Evolutionary conservation across 1,284 basidiomycete genomes (phyloP), one percentile per base, ranked within the genome.

Genomic region (Violaceomyces palustris): DNA sequence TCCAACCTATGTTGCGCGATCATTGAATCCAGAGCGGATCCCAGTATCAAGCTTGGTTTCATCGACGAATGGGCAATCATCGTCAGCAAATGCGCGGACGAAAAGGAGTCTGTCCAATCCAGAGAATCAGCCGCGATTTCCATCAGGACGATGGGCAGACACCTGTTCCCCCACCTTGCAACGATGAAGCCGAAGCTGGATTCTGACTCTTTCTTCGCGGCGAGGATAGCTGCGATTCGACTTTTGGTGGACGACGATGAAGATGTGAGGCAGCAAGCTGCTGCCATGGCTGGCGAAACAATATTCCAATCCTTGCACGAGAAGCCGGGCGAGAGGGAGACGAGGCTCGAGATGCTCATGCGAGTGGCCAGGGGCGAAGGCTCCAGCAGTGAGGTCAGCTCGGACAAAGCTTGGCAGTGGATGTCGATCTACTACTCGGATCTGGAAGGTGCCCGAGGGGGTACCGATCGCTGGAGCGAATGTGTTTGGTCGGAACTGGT

Each of bases 241-340:
- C 42, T 63, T 32, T 41, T 61, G 10, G 52, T 50, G 3, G 61
- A 63, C 21, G 61, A 63, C 32, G 61, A 63, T 34, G 50, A 57
- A 28, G 61, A 63, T 17, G 46, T 63, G 1, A 53, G 61, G 14
- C 43, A 42, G 11, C 51, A 61, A 23, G 61, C 61, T 11, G 49
- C 57, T 11, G 54, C 54, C 18, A 45, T 63, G 46, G 42, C 52
- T 10, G 46, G 52, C 25, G 53, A 58, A 35, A 55, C 50, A 4
- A 38, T 57, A 17, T 41, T 46, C n/a, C 14, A 9, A 8, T 17
- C 8, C 22, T 10, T 18, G 25, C 22, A n/a, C n/a, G n/a, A n/a
- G 29, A 5, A 30, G 29, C 29, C 29, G 12, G 14, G n/a, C n/a
- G n/a, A n/a, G n/a, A n/a, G n/a, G n/a, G n/a, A 12, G 12, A 17